Base-by-base conservation (phyloP, 2,329 filamentous ascomycete genomes). In the Beauveria caledonica region DNA sequence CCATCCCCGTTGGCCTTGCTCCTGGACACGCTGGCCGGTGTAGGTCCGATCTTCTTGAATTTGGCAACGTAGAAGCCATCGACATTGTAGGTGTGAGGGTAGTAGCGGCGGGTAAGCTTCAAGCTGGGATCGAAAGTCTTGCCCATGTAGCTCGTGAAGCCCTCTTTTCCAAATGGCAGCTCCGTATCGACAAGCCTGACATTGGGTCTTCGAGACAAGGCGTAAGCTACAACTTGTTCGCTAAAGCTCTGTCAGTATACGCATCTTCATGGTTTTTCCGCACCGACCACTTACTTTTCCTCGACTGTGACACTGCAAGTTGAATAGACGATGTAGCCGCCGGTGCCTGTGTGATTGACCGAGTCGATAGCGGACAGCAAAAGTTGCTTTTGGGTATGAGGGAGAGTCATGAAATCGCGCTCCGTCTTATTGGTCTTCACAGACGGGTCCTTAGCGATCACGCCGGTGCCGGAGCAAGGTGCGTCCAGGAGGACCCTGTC, bases 361-460 rank as follows among this genome's bases (percentile, higher is more conserved):
- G 90, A 96, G 77, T 99, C 94, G 64, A 99, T 96, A 53, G 94
- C 94, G 8, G 92, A 86, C 29, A 99, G 84, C 13, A 99, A 79
- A 60, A 99, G 82, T 76, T 97, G 92, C 75, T 97, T 97, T 75
- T 99, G 94, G 62, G 91, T 84, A 74, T 99, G 94, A 0, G 94
- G 92, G 57, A 99, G 84, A 69, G 88, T 86, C 74, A 97, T 84
- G 78, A 99, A 99, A 74, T 99, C 94, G 65, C 87, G 88, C 72
- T 96, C 91, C 11, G 90, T 95, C 81, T 97, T 97, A 80, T 97
- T 97, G 25, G 93, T 97, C 82, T 99, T 99, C 67, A 99, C 92
- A 65, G 88, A 91, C 36, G 93, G 85, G 75, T 99, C 94, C 78
- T 99, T 99, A 64, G 92, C 89, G 66, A 99, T 99, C 70, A 99